These are phyloP conservation scores for Fusarium tanahbumbuense DNA, from an alignment of 2,329 filamentous ascomycete genomes.

Conservation along the genomic window DNA sequence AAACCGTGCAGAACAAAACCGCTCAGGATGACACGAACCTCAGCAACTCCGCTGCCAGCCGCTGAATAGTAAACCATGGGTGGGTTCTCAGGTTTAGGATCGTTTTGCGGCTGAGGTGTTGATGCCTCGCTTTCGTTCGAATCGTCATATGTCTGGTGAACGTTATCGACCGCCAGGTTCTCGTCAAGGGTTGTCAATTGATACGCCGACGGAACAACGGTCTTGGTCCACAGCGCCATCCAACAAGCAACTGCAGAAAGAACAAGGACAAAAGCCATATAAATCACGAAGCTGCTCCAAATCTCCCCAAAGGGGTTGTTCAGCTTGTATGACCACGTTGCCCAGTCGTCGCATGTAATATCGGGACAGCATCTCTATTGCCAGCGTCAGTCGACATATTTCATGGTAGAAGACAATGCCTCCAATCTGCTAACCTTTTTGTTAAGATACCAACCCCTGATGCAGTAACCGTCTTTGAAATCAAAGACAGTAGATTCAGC, in stretches of 20 bases:
- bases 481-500: conserved; percentile 89
- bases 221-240: conserved; percentile 90
- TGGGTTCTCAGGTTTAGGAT: conserved; percentile 56
- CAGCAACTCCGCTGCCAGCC: conserved; percentile 94
- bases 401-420: background rate
- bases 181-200: conserved; percentile 91
- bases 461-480: conserved; percentile 89
- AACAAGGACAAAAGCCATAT: conserved; percentile 75
- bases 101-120: conserved; percentile 55
- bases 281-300: conserved; percentile 84
- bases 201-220: conserved; percentile 88
- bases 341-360: conserved; percentile 67
- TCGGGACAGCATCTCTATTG: conserved; percentile 65
- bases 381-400: conserved; percentile 13
- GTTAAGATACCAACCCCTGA: conserved; percentile 75
- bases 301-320: conserved; percentile 58
- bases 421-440: conserved; percentile 65
- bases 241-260: conserved; percentile 80
- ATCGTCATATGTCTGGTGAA: conserved; percentile 54
- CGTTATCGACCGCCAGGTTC: conserved; percentile 79
- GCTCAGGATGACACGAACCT: conserved; percentile 97
- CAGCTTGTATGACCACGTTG: conserved; percentile 65
- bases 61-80: conserved; percentile 96
- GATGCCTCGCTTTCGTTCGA: conserved; percentile 58
- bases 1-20: conserved; percentile 98